Evolutionary conservation across 257 asterid genomes (phyloP).

Genomic region (Primulina huaijiensis): DNA sequence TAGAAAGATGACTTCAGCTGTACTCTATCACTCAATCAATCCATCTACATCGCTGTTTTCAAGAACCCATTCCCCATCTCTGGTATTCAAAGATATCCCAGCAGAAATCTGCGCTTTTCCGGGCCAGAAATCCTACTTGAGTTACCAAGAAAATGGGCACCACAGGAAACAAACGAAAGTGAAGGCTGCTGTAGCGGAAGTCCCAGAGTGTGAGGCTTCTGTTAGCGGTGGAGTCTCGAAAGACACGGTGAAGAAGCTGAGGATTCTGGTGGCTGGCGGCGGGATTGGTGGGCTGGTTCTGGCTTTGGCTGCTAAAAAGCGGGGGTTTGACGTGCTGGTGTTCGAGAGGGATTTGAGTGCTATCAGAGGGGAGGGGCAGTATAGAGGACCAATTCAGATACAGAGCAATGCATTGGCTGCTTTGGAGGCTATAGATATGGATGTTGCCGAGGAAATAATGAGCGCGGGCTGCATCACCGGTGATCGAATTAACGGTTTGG

Average conservation of each 20-base stretch:
- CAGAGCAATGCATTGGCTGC: slow-evolving; percentile 98
- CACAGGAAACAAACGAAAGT: slow-evolving; percentile 31
- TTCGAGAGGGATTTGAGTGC: slow-evolving; percentile 98
- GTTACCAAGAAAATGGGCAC: slow-evolving; percentile 28
- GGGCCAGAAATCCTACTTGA: slow-evolving; percentile 23
- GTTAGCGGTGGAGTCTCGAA: slow-evolving; percentile 18
- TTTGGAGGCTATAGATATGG: slow-evolving; percentile 87
- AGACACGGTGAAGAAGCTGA: slow-evolving; percentile 48
- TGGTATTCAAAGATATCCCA: slow-evolving; percentile 33
- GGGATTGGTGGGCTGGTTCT: slow-evolving; percentile 94
- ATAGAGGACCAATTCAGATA: slow-evolving; percentile 90
- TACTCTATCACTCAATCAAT: slow-evolving; percentile 45
- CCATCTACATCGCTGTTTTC: slow-evolving; percentile 43
- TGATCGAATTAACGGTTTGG: slow-evolving; percentile 87
- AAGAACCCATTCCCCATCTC: slow-evolving; percentile 39
- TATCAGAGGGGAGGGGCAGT: slow-evolving; percentile 91
- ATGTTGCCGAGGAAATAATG: slow-evolving; percentile 77
- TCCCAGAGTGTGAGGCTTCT: slow-evolving; percentile 12
- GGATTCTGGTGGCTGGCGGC: slow-evolving; percentile 90
- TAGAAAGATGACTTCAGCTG: slow-evolving; percentile 41
- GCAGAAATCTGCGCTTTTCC: slow-evolving; percentile 32
- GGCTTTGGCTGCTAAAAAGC: slow-evolving; percentile 81
- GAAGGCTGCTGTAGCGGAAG: slow-evolving; percentile 34
- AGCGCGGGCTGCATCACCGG: slow-evolving; percentile 87
- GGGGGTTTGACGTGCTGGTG: slow-evolving; percentile 86